Evolutionary conservation across 768 basidiomycete species (phyloP).

Genomic region (Kwoniella bestiolae): DNA sequence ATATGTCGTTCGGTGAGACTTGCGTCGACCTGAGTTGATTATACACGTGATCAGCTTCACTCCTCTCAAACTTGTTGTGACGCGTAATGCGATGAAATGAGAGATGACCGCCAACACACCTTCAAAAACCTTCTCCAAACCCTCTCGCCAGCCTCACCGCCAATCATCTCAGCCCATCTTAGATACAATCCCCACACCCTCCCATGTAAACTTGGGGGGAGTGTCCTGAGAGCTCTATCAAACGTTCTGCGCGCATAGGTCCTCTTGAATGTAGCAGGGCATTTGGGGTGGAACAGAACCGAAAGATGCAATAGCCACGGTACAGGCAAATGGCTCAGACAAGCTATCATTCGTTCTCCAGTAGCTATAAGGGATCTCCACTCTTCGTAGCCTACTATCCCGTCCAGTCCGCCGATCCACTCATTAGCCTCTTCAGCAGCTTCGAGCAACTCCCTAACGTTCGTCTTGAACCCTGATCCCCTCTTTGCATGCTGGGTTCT

Average conservation of each 20-base stretch:
- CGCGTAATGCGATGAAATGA: too few species aligned
- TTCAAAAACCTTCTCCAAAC: conserved; percentile 88
- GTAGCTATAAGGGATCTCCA: conserved; percentile 86
- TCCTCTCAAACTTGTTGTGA: too few species aligned
- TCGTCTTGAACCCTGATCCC: conserved; percentile 85
- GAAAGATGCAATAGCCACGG: conserved; percentile 93
- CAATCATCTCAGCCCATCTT: conserved; percentile 82
- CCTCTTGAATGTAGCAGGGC: conserved; percentile 79
- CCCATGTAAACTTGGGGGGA: conserved; percentile 87
- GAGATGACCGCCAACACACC: conserved; percentile 62
- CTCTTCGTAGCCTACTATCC: conserved; percentile 91
- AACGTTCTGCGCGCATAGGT: conserved; percentile 92
- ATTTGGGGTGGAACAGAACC: conserved; percentile 83
- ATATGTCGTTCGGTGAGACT: conserved; percentile 59
- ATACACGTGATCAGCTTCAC: not conserved
- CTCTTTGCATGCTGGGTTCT: conserved; percentile 67
- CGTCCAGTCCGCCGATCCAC: conserved; percentile 86
- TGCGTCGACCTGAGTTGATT: conserved; percentile 54
- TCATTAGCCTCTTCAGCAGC: conserved; percentile 78
- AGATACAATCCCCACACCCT: conserved; percentile 93
- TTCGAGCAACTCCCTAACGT: conserved; percentile 85
- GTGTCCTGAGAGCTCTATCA: conserved; percentile 89
- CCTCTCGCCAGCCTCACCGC: conserved; percentile 63
- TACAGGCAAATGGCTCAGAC: conserved; percentile 90
- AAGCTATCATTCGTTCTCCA: conserved; percentile 92